Evolutionary conservation across 306 rosid genomes (phyloP), one percentile per base, ranked within the genome.

Genomic region (Citrullus amarus): DNA sequence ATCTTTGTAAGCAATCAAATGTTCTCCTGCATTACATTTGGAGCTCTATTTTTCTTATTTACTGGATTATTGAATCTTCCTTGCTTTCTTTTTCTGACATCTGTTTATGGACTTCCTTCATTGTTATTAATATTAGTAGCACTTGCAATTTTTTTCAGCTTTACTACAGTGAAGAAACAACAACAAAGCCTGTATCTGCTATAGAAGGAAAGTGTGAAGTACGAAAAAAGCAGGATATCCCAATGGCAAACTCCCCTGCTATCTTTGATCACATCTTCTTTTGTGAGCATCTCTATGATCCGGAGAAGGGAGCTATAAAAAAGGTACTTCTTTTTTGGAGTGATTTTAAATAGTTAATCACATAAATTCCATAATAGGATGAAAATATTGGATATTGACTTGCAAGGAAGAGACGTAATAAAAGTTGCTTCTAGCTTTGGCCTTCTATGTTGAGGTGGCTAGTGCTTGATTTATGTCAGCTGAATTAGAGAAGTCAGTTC

Each of bases 181-280:
- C 81, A 9, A 3, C 20, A 56, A 30, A 80, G 70, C 22, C 82
- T 38, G 83, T 86, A 55, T 80, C 69, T 58, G 58, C 53, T 58
- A 79, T 86, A 22, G 86, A 86, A 80, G 86, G 86, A 32, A 88
- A 81, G 77, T 88, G 91, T 80, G 91, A 88, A 84, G 85, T 88
- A 58, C 65, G 87, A 63, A 86, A 82, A 80, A 86, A 69, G 85
- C 78, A 32, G 62, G 91, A 88, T 84, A 51, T 84, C 80, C 88
- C 78, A 46, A 67, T 6, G 25, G 79, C 80, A 30, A 77, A 78
- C 61, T 76, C 66, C 60, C 84, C 86, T 28, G 83, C 56, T 74
- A 80, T 82, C 17, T 88, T 86, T 34, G 85, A 86, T 80, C 89
- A 86, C 71, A 53, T 78, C 54, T 86, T 88, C 87, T 86, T 88